Percentiles rank a stretch among this genome's conserved stretches.
These are phyloP conservation scores for Herpetomonas muscarum DNA, from an alignment of 208 protist genomes.

Conservation along the genomic window DNA sequence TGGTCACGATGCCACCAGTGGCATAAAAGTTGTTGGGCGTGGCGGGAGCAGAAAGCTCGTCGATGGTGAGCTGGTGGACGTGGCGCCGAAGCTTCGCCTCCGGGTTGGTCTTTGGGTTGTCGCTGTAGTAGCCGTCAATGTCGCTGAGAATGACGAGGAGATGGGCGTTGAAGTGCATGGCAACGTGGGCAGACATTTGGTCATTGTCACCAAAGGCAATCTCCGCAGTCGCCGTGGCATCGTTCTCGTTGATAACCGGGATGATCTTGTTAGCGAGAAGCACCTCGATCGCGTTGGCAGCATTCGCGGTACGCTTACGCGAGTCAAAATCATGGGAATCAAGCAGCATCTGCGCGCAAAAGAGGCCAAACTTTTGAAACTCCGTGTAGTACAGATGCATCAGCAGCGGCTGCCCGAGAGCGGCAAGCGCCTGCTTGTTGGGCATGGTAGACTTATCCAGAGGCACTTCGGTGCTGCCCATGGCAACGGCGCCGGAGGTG, in stretches of 20 bases:
- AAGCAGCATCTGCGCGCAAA: constrained; percentile 50
- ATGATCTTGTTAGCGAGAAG: constrained; percentile 36
- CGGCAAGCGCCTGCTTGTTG: constrained; percentile 35
- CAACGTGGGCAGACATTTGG: constrained; percentile 45
- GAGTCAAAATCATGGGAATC: constrained; percentile 43
- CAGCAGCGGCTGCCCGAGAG: constrained; percentile 47
- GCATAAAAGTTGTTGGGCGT: constrained; percentile 26
- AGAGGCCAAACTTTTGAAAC: constrained; percentile 33
- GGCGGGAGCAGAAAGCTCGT: constrained; percentile 17
- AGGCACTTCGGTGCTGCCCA: constrained; percentile 44
- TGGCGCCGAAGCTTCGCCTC: constrained; percentile 21
- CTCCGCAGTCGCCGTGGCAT: constrained; percentile 28
- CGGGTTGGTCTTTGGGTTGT: constrained; percentile 27
- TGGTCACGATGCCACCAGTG: constrained; percentile 36
- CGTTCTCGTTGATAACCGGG: constrained; percentile 80
- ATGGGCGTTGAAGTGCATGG: constrained; percentile 31
- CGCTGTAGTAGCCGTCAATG: constrained; percentile 47
- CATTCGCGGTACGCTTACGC: constrained; percentile 12
- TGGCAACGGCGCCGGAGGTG: constrained; percentile 57
- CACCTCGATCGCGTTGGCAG: constrained; percentile 36
- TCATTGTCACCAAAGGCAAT: constrained; percentile 55
- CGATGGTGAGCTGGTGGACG: constrained; percentile 12
- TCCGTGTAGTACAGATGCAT: constrained; percentile 64
- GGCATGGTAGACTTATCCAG: constrained; percentile 9
- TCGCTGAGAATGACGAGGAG: constrained; percentile 62